phyloP scores from a whole-genome alignment of 345 rosid genomes.

The Carallia brachiata region DNA sequence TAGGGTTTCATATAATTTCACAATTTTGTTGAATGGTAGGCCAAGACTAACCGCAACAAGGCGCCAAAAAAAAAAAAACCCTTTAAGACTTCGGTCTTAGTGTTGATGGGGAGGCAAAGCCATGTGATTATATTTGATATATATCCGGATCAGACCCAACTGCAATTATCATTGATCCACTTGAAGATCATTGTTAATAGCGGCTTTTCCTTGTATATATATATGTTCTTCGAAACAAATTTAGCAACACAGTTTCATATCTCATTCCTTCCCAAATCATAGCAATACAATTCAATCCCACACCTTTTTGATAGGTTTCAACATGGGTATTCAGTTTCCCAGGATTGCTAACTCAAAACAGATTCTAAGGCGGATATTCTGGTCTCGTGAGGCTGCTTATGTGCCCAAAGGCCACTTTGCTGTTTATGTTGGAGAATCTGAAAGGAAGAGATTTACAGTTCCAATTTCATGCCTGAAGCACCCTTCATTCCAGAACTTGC shows the following conservation, averaged over 20 bases:
- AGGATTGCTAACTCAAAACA: conserved; percentile 13
- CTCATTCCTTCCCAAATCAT: background rate
- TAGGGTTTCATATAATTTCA: background rate
- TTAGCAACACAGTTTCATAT: background rate
- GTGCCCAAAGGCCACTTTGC: conserved; percentile 40
- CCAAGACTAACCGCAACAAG: background rate
- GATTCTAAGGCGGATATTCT: background rate
- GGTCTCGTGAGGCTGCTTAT: background rate
- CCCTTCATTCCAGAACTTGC: conserved; percentile 14
- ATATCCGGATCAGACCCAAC: background rate
- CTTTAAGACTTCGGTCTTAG: background rate
- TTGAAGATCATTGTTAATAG: background rate
- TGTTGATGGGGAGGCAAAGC: background rate
- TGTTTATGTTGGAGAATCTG: conserved; percentile 23
- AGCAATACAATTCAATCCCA: background rate
- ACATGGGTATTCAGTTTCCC: conserved; percentile 15
- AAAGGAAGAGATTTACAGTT: conserved; percentile 3
- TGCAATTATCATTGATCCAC: background rate
- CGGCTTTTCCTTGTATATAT: background rate
- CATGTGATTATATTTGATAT: conserved; percentile 6
- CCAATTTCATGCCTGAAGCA: conserved; percentile 6
- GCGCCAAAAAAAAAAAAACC: background rate
- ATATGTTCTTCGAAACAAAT: background rate
- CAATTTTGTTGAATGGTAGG: conserved; percentile 5
- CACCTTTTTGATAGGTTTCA: background rate